Evolutionary conservation across 306 rosid species (phyloP), one percentile per base, ranked within the genome.

Genomic region (Fragaria nilgerrensis): DNA sequence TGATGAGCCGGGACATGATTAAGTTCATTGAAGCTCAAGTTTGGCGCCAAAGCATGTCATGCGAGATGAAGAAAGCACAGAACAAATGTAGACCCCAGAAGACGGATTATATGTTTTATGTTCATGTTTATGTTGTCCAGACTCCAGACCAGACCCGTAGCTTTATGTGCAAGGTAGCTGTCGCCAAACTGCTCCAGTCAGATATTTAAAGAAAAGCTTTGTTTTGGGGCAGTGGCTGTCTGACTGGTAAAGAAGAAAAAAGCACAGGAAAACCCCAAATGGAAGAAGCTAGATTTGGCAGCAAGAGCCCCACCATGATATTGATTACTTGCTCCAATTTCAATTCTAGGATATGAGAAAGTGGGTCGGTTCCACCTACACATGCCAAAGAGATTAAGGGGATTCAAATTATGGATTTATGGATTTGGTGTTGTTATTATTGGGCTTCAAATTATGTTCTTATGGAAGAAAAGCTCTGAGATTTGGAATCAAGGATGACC

Each of bases 331-430:
- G 72, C 82, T 75, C 65, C 45, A 61, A 27, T 36, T 13, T 61
- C 62, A 22, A 22, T 66, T 75, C 53, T 71, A 27, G 80, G 69
- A 64, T 34, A 74, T 79, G 76, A 59, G 32, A 45, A 66, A 29
- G 76, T 72, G 81, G 77, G 79, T 79, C 81, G 76, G 84, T 81
- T 83, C 80, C 86, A 81, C 58, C 84, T 76, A 27, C 58, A 61
- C 45, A 59, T 59, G 22, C 48, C 71, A 62, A 32, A 50, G 25
- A 55, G 82, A 80, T 81, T 15, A 68, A 84, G 77, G 83, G 49
- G 36, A 82, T 70, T 63, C 75, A 7, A 45, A 80, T 56, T 23
- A 22, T 68, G 74, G n/a, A 79, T 34, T 56, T 23, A 22, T 68
- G 74, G n/a, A 79, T 34, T 58, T 78, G 78, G 62, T 67, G 61